Conservation (phyloP, 2,329 filamentous ascomycete species). For the Aspergillus alliaceus region DNA sequence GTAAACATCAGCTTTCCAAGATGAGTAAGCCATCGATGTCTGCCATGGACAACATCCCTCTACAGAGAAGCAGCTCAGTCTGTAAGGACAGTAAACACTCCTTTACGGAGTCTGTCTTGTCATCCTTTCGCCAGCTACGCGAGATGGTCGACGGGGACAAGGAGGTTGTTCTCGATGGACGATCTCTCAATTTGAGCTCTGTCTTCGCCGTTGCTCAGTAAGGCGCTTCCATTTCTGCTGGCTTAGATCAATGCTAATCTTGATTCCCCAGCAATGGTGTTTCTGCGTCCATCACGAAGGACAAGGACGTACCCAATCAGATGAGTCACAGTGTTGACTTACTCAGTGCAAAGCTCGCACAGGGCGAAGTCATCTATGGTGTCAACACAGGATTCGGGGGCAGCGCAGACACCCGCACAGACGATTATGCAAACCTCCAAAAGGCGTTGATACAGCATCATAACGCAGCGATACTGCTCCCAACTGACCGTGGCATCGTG, state of each 20-base stretch:
- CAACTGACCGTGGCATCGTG: conserved; percentile 16
- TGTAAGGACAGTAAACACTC: too few relatives aligned
- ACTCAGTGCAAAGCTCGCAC: conserved; percentile 9
- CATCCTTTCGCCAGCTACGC: background rate
- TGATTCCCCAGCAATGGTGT: background rate
- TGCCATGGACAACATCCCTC: too few relatives aligned
- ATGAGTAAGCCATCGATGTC: background rate
- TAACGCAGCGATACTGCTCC: conserved; percentile 48
- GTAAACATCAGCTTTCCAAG: too few relatives aligned
- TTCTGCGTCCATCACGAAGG: background rate
- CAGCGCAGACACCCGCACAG: conserved; percentile 61
- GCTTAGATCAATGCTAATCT: background rate
- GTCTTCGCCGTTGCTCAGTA: conserved; percentile 12
- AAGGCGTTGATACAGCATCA: conserved; percentile 40
- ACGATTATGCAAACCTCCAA: conserved; percentile 51
- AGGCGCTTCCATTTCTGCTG: background rate
- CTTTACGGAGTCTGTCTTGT: background rate
- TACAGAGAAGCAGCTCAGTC: too few relatives aligned
- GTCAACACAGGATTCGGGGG: conserved; percentile 69
- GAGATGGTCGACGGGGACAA: background rate
- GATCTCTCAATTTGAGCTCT: conserved; percentile 8
- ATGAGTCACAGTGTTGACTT: conserved; percentile 16
- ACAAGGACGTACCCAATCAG: background rate
- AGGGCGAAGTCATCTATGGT: conserved; percentile 36
- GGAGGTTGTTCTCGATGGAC: conserved; percentile 6